Base-by-base conservation (phyloP, 441 rosid genomes). In the Populus tomentosa region DNA sequence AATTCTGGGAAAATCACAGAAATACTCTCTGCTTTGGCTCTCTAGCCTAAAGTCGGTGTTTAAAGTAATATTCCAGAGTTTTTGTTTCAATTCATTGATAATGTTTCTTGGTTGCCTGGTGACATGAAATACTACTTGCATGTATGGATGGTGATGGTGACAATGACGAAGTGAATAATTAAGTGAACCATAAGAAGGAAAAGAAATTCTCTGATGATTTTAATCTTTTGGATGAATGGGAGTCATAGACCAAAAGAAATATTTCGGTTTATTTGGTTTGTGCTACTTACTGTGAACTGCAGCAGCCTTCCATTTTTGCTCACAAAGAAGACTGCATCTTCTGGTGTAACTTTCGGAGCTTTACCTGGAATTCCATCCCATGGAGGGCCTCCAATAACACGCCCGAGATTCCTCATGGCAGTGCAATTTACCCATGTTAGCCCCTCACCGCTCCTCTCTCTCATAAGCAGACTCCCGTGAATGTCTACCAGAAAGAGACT, bases 281-380 rank as follows among this genome's bases (percentile, higher is more conserved):
- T 28, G 3, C 70, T 69, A 84, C 95, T 88, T 84, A 91, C 95
- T 14, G 83, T 86, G 85, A 91, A 87, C 84, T 90, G 95, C 69
- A 91, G 82, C 64, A 91, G 80, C 68, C 85, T 87, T 80, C 96
- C 94, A 26, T 69, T 85, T 77, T 77, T 88, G 89, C 94, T 85
- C 56, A 89, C 90, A 67, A 90, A 87, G 89, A 90, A 91, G 76
- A 88, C 78, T 18, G 94, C 86, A 80, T 90, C 96, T 78, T 90
- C 92, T 67, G 84, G 75, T 24, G 88, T 82, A 75, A 80, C 87
- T 88, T 78, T 88, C 82, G 72, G 62, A 20, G 80, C 76, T 85
- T 79, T 86, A 23, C 89, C 87, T 23, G 89, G 90, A 56, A 86
- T 82, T 77, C 85, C 84, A 35, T 89, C 92, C 92, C 94, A 90